Conservation (phyloP, 306 rosid species). For the Arachis stenosperma region DNA sequence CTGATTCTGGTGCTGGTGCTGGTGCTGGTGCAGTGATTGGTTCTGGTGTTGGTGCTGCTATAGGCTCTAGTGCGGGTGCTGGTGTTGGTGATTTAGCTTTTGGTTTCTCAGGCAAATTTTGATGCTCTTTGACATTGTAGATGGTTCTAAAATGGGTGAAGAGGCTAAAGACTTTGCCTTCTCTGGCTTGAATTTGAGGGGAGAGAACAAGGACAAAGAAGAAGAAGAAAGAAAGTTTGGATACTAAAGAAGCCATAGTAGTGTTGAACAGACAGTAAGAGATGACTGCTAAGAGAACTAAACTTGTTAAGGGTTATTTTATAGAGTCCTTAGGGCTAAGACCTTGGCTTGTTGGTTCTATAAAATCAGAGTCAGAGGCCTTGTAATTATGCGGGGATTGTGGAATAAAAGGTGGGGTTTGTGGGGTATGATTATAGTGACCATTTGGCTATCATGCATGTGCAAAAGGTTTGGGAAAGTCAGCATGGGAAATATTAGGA, state of each 20-base stretch:
- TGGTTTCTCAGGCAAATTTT: background rate
- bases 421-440: slow-evolving; percentile 58
- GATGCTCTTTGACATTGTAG: slow-evolving; percentile 35
- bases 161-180: slow-evolving; percentile 52
- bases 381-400: slow-evolving; percentile 66
- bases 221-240: slow-evolving; percentile 47
- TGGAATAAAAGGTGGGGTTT: slow-evolving; percentile 40
- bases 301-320: slow-evolving; percentile 39
- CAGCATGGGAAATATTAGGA: slow-evolving; percentile 39
- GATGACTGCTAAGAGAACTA: slow-evolving; percentile 21
- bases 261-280: slow-evolving; percentile 21
- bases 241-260: slow-evolving; percentile 53
- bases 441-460: slow-evolving; percentile 55
- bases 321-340: slow-evolving; percentile 29
- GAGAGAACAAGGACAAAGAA: slow-evolving; percentile 47
- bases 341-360: background rate
- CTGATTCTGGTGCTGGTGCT: slow-evolving; percentile 30
- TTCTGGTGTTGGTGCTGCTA: slow-evolving; percentile 15
- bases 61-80: background rate
- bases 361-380: slow-evolving; percentile 14
- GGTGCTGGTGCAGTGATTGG: slow-evolving; percentile 27
- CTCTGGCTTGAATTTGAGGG: slow-evolving; percentile 62
- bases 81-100: slow-evolving; percentile 35
- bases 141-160: slow-evolving; percentile 42
- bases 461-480: slow-evolving; percentile 44